phyloP scores from a whole-genome alignment of 768 basidiomycete species.

The Psilocybe cubensis region DNA sequence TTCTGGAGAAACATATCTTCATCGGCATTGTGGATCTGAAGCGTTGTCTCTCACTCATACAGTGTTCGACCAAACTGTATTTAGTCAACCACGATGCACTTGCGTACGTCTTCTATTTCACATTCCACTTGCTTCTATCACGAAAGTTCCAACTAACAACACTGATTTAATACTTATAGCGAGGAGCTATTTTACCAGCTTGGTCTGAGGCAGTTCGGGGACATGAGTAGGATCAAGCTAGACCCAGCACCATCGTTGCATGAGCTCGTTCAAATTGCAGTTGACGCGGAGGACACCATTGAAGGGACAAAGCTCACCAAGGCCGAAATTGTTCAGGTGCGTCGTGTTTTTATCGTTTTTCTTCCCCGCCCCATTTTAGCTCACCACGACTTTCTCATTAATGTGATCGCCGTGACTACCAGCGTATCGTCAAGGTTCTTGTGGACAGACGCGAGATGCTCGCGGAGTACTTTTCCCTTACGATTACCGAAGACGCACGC shows the following conservation, averaged over 20 bases:
- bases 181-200: slow-evolving; percentile 97
- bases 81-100: slow-evolving; percentile 85
- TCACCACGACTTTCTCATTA: too few species aligned
- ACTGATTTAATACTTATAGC: slow-evolving; percentile 39
- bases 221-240: slow-evolving; percentile 73
- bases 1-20: slow-evolving; percentile 86
- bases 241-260: slow-evolving; percentile 81
- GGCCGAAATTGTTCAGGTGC: slow-evolving; percentile 73
- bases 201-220: slow-evolving; percentile 88
- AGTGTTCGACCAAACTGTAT: slow-evolving; percentile 88
- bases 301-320: slow-evolving; percentile 57
- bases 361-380: not conserved
- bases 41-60: slow-evolving; percentile 79
- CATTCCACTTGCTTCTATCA: not conserved
- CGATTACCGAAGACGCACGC: slow-evolving; percentile 65
- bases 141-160: not conserved
- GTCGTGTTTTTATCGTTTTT: not conserved
- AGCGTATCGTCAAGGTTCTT: slow-evolving; percentile 71
- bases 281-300: slow-evolving; percentile 67
- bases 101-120: slow-evolving; percentile 57
- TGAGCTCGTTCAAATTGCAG: slow-evolving; percentile 76
- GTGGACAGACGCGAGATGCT: slow-evolving; percentile 79
- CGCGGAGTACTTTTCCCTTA: slow-evolving; percentile 86
- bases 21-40: slow-evolving; percentile 87
- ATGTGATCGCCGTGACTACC: not conserved